phyloP scores from a whole-genome alignment of 345 rosid genomes.

The Microcos paniculata region DNA sequence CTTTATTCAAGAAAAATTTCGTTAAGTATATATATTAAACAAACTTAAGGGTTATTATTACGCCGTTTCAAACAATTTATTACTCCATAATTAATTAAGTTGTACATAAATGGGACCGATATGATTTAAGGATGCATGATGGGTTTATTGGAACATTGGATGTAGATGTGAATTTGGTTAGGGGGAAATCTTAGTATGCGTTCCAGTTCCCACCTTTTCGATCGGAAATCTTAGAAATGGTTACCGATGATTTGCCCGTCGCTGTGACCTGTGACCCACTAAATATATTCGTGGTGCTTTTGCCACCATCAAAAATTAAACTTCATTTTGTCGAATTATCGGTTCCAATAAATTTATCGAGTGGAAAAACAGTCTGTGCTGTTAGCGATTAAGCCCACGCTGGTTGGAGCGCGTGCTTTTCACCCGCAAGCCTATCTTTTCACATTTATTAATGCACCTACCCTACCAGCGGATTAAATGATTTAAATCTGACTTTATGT shows the following conservation, averaged over 20 bases:
- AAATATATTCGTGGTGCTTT: neutral
- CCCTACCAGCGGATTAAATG: neutral
- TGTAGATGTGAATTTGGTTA: neutral
- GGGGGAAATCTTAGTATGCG: neutral
- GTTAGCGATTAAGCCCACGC: neutral
- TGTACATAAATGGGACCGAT: neutral
- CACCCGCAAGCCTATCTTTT: neutral
- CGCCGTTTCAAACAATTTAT: no score
- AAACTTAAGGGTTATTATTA: no score
- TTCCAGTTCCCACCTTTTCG: neutral
- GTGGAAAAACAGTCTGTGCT: neutral
- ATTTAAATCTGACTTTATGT: no score
- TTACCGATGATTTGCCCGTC: neutral
- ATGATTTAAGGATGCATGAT: neutral
- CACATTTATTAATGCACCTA: neutral
- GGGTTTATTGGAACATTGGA: neutral
- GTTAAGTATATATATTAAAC: no score
- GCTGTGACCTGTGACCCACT: slow-evolving; percentile 5
- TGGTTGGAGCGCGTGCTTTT: neutral
- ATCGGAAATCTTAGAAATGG: neutral
- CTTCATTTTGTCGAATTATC: neutral
- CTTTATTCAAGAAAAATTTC: no score
- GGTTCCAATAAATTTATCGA: neutral
- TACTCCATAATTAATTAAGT: no score
- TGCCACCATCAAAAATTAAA: neutral